A percentile compares a stretch with the other conserved stretches of the same genome.
Evolutionary conservation across 2,329 filamentous ascomycete species (phyloP).

Genomic region (Fusarium caatingaense): DNA sequence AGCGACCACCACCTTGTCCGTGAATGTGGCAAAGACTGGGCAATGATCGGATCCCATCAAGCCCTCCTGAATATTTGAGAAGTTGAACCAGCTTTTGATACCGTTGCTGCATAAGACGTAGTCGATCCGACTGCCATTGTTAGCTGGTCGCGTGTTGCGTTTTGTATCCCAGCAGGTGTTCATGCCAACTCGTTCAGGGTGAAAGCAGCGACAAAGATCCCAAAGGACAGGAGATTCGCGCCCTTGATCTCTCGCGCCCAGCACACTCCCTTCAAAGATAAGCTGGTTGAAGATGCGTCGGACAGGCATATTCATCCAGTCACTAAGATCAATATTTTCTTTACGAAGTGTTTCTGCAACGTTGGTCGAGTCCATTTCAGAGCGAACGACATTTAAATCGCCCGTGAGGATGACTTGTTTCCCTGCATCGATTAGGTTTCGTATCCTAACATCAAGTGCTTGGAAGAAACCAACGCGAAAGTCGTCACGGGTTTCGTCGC

Average conservation of each 20-base stretch:
- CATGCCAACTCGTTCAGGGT: constrained; percentile 86
- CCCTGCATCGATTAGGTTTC: constrained; percentile 82
- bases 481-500: constrained; percentile 83
- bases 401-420: constrained; percentile 89
- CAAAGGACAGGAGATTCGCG: constrained; percentile 79
- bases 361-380: constrained; percentile 80
- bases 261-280: constrained; percentile 76
- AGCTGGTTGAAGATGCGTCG: constrained; percentile 87
- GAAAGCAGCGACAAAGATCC: constrained; percentile 86
- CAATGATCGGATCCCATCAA: constrained; percentile 97
- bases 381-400: constrained; percentile 83
- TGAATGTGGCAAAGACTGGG: constrained; percentile 83
- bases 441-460: constrained; percentile 83
- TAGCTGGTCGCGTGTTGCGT: constrained; percentile 94
- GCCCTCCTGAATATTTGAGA: constrained; percentile 91
- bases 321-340: constrained; percentile 72
- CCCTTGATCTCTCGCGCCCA: constrained; percentile 74
- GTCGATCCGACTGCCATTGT: constrained; percentile 93
- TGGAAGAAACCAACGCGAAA: constrained; percentile 85
- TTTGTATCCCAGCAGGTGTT: constrained; percentile 98
- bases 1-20: constrained; percentile 67
- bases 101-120: constrained; percentile 86
- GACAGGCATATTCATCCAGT: constrained; percentile 78
- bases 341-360: constrained; percentile 78
- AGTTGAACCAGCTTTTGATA: constrained; percentile 83